Conservation (phyloP, 2,329 filamentous ascomycete species). For the Elsinoe perseae region DNA sequence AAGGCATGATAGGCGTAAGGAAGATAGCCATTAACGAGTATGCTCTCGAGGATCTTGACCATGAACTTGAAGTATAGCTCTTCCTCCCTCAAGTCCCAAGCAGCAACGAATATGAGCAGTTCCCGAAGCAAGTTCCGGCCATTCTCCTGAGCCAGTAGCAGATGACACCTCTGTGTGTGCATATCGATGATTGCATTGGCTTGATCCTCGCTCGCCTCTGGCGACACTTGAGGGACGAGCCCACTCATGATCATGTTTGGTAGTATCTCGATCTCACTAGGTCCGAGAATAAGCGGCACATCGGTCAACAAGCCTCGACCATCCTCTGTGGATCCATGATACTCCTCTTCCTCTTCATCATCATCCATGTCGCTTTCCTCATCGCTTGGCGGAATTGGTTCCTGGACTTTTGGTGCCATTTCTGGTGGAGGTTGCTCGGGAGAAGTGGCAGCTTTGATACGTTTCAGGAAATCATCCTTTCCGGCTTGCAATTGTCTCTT, state of each 20-base stretch:
- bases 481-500: slow-evolving; percentile 43
- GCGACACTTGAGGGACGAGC: slow-evolving; percentile 67
- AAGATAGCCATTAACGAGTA: slow-evolving; percentile 80
- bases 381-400: slow-evolving; percentile 24
- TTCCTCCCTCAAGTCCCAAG: slow-evolving; percentile 91
- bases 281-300: slow-evolving; percentile 87
- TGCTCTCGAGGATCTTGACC: slow-evolving; percentile 87
- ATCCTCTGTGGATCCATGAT: slow-evolving; percentile 53
- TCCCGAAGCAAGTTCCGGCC: slow-evolving; percentile 84
- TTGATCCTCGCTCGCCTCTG: slow-evolving; percentile 47
- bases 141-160: slow-evolving; percentile 81
- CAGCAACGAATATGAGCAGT: slow-evolving; percentile 89
- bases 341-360: slow-evolving; percentile 67
- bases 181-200: slow-evolving; percentile 61
- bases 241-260: slow-evolving; percentile 97
- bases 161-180: slow-evolving; percentile 82
- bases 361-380: slow-evolving; percentile 56
- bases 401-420: not conserved
- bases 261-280: slow-evolving; percentile 88
- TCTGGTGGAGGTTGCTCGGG: slow-evolving; percentile 6
- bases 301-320: slow-evolving; percentile 82
- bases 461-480: slow-evolving; percentile 45
- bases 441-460: slow-evolving; percentile 36
- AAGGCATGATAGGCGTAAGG: slow-evolving; percentile 90
- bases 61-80: slow-evolving; percentile 96